Evolutionary conservation across 2,329 filamentous ascomycete genomes (phyloP).

Genomic region (Pestalotiopsis sp.): DNA sequence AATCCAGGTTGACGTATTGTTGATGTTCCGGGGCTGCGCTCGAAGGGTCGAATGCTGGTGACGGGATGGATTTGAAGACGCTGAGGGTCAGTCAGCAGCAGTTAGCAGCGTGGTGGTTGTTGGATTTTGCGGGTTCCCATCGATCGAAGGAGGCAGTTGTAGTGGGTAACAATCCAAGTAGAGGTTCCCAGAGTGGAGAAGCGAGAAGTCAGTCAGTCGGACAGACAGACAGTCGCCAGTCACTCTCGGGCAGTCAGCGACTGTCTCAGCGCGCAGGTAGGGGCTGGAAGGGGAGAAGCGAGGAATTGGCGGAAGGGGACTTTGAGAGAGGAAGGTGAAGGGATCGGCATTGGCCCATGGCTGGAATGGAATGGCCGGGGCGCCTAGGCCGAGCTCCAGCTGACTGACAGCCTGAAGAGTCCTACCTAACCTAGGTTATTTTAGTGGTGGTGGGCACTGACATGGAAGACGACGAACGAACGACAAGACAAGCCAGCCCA

Average conservation of each 20-base stretch:
- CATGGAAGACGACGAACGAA: no score
- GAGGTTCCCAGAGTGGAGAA: slow-evolving; percentile 19
- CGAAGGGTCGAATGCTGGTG: slow-evolving; percentile 19
- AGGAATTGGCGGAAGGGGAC: neutral
- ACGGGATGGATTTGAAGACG: slow-evolving; percentile 15
- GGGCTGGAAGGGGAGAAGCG: neutral
- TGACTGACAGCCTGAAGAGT: neutral
- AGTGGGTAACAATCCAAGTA: slow-evolving; percentile 13
- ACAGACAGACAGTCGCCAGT: neutral
- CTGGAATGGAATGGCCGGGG: neutral
- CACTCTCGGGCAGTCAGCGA: no score
- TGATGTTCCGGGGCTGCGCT: slow-evolving; percentile 9
- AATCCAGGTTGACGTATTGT: slow-evolving; percentile 42
- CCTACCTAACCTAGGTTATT: no score
- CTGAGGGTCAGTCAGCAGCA: slow-evolving; percentile 19
- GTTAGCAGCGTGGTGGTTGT: slow-evolving; percentile 13
- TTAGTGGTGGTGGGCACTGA: no score
- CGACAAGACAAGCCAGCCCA: neutral
- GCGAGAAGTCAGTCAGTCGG: slow-evolving; percentile 6
- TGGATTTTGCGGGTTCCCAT: slow-evolving; percentile 31
- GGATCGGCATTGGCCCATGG: neutral
- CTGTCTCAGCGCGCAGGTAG: no score
- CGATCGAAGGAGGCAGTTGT: slow-evolving; percentile 18
- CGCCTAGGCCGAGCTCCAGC: neutral
- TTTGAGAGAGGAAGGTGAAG: neutral